Evolutionary conservation across 345 rosid species (phyloP), one percentile per base, ranked within the genome.

Genomic region (Syzygium oleosum): DNA sequence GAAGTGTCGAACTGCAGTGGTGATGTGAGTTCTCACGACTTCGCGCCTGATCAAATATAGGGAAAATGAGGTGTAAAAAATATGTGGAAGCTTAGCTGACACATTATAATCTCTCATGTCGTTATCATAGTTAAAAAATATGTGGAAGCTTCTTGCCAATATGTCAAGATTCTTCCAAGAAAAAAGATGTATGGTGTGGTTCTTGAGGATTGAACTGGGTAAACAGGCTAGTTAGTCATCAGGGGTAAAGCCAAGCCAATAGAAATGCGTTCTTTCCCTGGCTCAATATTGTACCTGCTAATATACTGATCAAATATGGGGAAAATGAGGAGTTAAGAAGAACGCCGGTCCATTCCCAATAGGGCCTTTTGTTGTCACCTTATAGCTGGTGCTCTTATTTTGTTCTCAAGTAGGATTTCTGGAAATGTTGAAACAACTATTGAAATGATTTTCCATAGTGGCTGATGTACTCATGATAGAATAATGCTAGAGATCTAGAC

Each of bases 1-100:
- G 94, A 96, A 90, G 97, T 96, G 27, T 90, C 92, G 6, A 96
- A 91, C 87, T 97, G 99, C 86, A 90, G 87, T 21, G 99, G 99
- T 22, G 99, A 97, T 92, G 99, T 96, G 80, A 95, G 98, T 87
- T 27, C 22, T 34, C 43, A 13, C 27, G 31, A 38, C 86, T 79
- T 68, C 29, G 46, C 46, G 7, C 46, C 46, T 43, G 46, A 43
- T 43, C 46, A 43, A 43, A 43, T 43, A 43, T 43, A 43, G 46
- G 46, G 46, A 43, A 43, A 43, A 43, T 43, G 46, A 43, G 46
- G 46, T 43, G 46, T 43, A 6, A 43, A 43, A 43, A 43, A 5
- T 43, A 5, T 43, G 46, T 43, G 46, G 46, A 43, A 73, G 80
- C 80, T 73, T 19, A 23, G 80, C 80, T 4, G 14, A 73, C 49